Evolutionary conservation across 257 asterid genomes (phyloP).

Genomic region (Petrea volubilis): DNA sequence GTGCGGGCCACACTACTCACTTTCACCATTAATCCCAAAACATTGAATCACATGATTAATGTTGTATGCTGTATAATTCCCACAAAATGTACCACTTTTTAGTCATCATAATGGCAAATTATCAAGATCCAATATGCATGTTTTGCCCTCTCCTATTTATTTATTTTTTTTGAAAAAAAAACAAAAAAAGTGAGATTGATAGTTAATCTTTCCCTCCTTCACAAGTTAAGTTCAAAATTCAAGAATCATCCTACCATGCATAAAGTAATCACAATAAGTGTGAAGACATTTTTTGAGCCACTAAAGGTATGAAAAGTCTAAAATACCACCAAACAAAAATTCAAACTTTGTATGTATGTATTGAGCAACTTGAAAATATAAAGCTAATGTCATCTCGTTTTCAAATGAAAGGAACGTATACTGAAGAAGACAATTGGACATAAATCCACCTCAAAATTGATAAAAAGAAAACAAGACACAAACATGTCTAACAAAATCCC

Average conservation of each 20-base stretch:
- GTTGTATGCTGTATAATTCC: slow-evolving; percentile 37
- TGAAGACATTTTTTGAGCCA: neutral
- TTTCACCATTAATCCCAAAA: slow-evolving; percentile 34
- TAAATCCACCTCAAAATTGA: neutral
- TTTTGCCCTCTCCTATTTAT: slow-evolving; percentile 15
- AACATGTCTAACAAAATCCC: too few species aligned
- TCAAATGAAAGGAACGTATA: too few species aligned
- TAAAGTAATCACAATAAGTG: neutral
- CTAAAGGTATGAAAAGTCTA: neutral
- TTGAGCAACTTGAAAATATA: too few species aligned
- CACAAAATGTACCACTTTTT: slow-evolving; percentile 16
- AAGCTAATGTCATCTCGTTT: neutral
- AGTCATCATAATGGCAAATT: slow-evolving; percentile 5
- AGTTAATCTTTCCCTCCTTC: slow-evolving; percentile 50
- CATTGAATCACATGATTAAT: slow-evolving; percentile 71
- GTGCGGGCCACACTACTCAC: slow-evolving; percentile 44
- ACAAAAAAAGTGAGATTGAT: slow-evolving; percentile 21
- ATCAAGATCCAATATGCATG: slow-evolving; percentile 40
- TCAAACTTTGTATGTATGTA: neutral
- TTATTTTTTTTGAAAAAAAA: too few species aligned
- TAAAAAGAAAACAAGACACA: too few species aligned
- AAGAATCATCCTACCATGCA: slow-evolving; percentile 34
- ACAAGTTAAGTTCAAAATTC: slow-evolving; percentile 67
- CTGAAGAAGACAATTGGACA: neutral
- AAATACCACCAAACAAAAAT: neutral